Conservation (phyloP, 1,284 basidiomycete species). For the Irpex sp. region DNA sequence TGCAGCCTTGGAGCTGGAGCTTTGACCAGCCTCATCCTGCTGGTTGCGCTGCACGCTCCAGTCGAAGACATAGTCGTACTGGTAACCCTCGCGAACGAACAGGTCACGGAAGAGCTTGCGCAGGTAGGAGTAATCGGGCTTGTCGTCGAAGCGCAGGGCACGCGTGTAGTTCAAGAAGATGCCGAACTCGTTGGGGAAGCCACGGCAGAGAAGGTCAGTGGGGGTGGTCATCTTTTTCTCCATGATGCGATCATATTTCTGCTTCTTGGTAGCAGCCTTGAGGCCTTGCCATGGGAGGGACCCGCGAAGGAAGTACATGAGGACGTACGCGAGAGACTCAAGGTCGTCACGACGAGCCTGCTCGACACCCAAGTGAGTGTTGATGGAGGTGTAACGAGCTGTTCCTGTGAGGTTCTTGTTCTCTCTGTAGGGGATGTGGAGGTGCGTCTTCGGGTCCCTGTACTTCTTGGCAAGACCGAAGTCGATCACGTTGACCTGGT, state of each 20-base stretch:
- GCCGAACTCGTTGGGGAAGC: constrained; percentile 96
- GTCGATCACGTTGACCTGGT: constrained; percentile 99
- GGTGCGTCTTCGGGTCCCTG: constrained; percentile 98
- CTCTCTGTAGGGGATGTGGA: constrained; percentile 99
- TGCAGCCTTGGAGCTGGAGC: constrained; percentile 55
- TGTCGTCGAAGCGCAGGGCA: constrained; percentile 96
- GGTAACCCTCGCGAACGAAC: constrained; percentile 95
- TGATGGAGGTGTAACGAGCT: constrained; percentile 98
- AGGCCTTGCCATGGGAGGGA: constrained; percentile 97
- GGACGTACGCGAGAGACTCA: constrained; percentile 93
- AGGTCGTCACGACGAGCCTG: constrained; percentile 96
- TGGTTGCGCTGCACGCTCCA: constrained; percentile 88
- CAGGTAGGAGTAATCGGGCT: constrained; percentile 96
- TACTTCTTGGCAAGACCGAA: constrained; percentile 99
- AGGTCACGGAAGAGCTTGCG: constrained; percentile 98
- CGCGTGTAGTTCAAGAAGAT: constrained; percentile 98
- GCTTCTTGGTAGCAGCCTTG: constrained; percentile 98
- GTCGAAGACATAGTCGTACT: constrained; percentile 98
- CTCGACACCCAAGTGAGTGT: constrained; percentile 97
- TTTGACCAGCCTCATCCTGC: constrained; percentile 59
- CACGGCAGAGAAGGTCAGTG: constrained; percentile 92
- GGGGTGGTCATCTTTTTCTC: constrained; percentile 99
- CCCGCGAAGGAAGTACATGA: constrained; percentile 98
- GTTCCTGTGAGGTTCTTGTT: constrained; percentile 99
- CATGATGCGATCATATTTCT: constrained; percentile 99